phyloP scores from a whole-genome alignment of 768 basidiomycete genomes.

The Tylopilus sp. region DNA sequence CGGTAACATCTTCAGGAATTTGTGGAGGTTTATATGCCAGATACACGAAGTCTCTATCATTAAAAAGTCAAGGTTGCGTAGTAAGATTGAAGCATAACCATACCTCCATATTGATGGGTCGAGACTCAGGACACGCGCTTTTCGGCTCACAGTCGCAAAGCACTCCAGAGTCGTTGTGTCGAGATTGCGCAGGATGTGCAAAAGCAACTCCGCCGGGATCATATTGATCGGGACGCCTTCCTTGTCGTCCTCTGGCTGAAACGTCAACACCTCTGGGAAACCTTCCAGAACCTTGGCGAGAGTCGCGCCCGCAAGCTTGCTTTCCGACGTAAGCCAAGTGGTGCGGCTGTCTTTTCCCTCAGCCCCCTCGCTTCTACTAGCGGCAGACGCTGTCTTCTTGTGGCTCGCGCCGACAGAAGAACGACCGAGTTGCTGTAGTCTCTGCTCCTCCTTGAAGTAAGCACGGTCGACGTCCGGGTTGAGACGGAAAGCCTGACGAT shows the following conservation, averaged over 20 bases:
- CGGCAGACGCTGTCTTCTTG: conserved; percentile 76
- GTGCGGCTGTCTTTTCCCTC: conserved; percentile 69
- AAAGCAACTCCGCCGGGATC: conserved; percentile 76
- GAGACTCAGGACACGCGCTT: conserved; percentile 68
- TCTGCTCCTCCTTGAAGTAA: conserved; percentile 57
- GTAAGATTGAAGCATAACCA: conserved; percentile 11
- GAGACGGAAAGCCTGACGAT: conserved; percentile 77
- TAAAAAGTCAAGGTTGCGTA: conserved; percentile 2
- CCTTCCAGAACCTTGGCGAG: conserved; percentile 46
- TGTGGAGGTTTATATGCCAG: conserved; percentile 74
- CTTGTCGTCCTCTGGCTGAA: conserved; percentile 68
- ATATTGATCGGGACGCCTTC: conserved; percentile 50
- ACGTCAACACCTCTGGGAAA: conserved; percentile 50
- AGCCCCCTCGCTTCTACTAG: conserved; percentile 58
- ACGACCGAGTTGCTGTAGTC: conserved; percentile 12
- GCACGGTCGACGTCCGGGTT: conserved; percentile 72
- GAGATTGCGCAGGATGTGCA: conserved; percentile 62
- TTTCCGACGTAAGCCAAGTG: conserved; percentile 57
- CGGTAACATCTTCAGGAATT: conserved; percentile 48
- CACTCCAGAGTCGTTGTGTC: conserved; percentile 70
- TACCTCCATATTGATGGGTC: conserved; percentile 78
- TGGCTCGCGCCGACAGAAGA: conserved; percentile 42
- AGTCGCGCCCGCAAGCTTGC: conserved; percentile 17
- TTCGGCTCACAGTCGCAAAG: conserved; percentile 71
- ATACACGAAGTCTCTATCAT: conserved; percentile 56